Evolutionary conservation across 306 rosid genomes (phyloP).

Genomic region (Quercus ilex): DNA sequence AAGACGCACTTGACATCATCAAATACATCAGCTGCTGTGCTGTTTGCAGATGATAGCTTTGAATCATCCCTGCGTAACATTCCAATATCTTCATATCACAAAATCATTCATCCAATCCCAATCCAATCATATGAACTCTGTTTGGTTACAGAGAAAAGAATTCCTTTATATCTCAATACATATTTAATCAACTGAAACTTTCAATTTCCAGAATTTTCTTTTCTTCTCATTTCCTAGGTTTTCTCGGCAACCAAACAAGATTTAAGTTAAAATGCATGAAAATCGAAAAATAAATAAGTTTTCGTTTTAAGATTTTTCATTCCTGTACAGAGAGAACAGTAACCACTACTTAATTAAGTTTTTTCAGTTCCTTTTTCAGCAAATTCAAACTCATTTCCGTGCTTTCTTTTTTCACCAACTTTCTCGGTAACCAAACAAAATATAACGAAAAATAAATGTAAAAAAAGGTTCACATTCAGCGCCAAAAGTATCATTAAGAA

Average conservation of each 20-base stretch:
- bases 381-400: not conserved
- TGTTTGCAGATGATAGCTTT: slow-evolving; percentile 11
- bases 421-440: not conserved
- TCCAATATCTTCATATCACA: slow-evolving; percentile 10
- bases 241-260: slow-evolving; percentile 6
- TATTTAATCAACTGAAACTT: not conserved
- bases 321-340: no score
- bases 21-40: slow-evolving; percentile 27
- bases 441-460: not conserved
- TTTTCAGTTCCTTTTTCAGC: not conserved
- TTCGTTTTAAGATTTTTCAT: no score
- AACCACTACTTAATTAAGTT: not conserved
- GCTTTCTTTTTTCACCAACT: not conserved
- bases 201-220: not conserved
- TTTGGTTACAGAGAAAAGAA: not conserved
- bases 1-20: slow-evolving; percentile 40
- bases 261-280: not conserved
- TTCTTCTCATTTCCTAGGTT: not conserved
- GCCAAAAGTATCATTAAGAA: no score
- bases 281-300: not conserved
- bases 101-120: not conserved
- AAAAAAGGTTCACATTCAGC: not conserved
- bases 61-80: slow-evolving; percentile 37
- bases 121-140: not conserved
- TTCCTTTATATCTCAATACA: no score